phyloP scores from a whole-genome alignment of 345 rosid species.

The Citrus reticulata region DNA sequence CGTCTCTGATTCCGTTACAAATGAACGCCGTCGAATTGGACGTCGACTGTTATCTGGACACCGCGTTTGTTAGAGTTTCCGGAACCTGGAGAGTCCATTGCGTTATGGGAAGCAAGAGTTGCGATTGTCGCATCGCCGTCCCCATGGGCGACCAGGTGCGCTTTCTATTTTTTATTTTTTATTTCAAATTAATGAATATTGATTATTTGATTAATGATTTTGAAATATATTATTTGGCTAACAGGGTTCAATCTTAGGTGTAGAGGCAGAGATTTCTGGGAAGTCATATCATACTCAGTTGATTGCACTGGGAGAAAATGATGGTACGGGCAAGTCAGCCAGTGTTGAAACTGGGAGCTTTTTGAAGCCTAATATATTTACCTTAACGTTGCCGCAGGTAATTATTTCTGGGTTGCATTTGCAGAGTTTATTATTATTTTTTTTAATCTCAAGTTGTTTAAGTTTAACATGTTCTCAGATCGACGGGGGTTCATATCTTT shows the following conservation, averaged over 20 bases:
- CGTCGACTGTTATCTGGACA: constrained; percentile 62
- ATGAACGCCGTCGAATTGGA: constrained; percentile 68
- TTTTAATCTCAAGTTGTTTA: background rate
- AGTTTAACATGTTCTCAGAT: constrained; percentile 35
- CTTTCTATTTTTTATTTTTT: background rate
- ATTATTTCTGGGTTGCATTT: background rate
- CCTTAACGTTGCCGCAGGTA: constrained; percentile 76
- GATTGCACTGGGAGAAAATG: constrained; percentile 36
- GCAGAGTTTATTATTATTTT: background rate
- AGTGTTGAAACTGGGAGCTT: constrained; percentile 54
- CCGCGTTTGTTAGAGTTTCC: constrained; percentile 48
- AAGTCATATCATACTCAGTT: constrained; percentile 57
- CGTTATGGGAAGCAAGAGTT: constrained; percentile 79
- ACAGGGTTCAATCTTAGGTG: constrained; percentile 99
- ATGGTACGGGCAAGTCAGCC: constrained; percentile 38
- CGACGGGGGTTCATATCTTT: constrained; percentile 78
- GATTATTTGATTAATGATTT: constrained; percentile 21
- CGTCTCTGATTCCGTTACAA: constrained; percentile 83
- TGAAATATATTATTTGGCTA: constrained; percentile 54
- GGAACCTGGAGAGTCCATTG: constrained; percentile 92
- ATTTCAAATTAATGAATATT: background rate
- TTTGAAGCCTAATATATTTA: constrained; percentile 66
- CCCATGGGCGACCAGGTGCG: constrained; percentile 91
- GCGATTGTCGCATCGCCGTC: constrained; percentile 80
- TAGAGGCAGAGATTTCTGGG: constrained; percentile 68